A percentile compares a stretch with the other conserved stretches of the same genome.
phyloP scores from a whole-genome alignment of 768 basidiomycete genomes.

The Russula sp. region DNA sequence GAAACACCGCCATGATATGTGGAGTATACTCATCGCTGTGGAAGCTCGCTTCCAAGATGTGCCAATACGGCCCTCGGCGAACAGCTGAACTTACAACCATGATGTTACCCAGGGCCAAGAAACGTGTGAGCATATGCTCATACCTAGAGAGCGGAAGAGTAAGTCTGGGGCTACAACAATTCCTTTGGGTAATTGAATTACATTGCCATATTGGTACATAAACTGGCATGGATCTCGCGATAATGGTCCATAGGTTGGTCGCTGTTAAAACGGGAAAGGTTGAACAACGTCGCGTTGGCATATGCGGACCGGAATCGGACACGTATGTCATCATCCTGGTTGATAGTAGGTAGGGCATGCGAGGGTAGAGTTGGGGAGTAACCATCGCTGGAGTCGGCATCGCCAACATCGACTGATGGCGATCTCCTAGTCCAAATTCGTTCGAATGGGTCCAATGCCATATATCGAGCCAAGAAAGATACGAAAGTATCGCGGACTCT shows the following conservation, averaged over 20 bases:
- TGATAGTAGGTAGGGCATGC: conserved; percentile 44
- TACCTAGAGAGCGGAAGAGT: conserved; percentile 26
- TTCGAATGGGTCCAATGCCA: conserved; percentile 49
- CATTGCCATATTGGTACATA: conserved; percentile 43
- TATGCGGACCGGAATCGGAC: conserved; percentile 73
- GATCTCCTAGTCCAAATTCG: conserved; percentile 37
- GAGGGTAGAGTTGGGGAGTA: conserved; percentile 29
- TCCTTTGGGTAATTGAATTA: conserved; percentile 38
- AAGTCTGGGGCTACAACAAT: neutral
- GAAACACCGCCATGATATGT: conserved; percentile 45
- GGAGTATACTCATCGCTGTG: conserved; percentile 33
- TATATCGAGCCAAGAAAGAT: conserved; percentile 59
- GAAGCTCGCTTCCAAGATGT: conserved; percentile 67
- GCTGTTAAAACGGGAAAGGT: conserved; percentile 35
- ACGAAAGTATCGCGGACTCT: conserved; percentile 55
- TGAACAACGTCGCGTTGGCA: conserved; percentile 52
- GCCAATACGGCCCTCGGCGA: conserved; percentile 80
- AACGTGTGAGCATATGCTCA: conserved; percentile 68
- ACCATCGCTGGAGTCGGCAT: neutral
- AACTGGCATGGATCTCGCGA: conserved; percentile 35
- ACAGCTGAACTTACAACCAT: conserved; percentile 72
- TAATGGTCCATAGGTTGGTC: conserved; percentile 38
- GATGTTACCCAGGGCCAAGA: conserved; percentile 65
- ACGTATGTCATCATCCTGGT: conserved; percentile 69
- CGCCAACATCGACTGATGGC: neutral